phyloP scores from a whole-genome alignment of 2,329 filamentous ascomycete genomes.

The Xylaria sp. region DNA sequence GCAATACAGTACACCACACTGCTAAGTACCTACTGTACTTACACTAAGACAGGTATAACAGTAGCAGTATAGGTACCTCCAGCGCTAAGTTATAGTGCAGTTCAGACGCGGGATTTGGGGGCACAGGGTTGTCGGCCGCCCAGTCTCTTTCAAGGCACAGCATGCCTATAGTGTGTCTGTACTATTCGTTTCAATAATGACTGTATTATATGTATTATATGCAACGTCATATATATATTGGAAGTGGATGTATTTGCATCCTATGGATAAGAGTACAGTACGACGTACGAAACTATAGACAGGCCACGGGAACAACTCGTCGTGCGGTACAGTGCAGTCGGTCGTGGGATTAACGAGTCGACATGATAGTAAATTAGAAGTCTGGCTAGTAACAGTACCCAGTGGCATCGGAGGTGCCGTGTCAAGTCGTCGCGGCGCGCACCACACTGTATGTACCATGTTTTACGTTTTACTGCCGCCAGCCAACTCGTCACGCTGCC shows the following conservation, averaged over 20 bases:
- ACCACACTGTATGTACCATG: not conserved
- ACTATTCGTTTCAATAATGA: conserved; percentile 20
- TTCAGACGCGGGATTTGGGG: conserved; percentile 16
- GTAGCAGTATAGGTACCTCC: too few species aligned
- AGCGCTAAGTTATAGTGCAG: too few species aligned
- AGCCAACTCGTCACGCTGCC: conserved; percentile 27
- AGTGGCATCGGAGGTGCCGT: conserved; percentile 8
- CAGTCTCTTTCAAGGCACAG: not conserved
- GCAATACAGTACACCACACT: too few species aligned
- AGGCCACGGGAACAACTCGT: not conserved
- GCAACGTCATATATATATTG: conserved; percentile 13
- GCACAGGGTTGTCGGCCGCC: conserved; percentile 7
- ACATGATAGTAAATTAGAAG: conserved; percentile 3
- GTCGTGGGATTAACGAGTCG: not conserved
- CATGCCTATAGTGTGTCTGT: not conserved
- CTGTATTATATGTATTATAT: conserved; percentile 24
- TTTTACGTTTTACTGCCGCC: conserved; percentile 25
- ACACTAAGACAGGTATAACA: too few species aligned
- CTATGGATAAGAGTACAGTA: not conserved
- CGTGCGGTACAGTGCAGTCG: not conserved
- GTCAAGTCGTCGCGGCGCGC: not conserved
- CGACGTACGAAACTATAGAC: too few species aligned
- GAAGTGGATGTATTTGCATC: too few species aligned
- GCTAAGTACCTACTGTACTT: not conserved
- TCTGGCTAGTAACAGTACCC: conserved; percentile 19